Conservation (phyloP, 805 yeast genomes). For the Metschnikowia drakensbergensis region DNA sequence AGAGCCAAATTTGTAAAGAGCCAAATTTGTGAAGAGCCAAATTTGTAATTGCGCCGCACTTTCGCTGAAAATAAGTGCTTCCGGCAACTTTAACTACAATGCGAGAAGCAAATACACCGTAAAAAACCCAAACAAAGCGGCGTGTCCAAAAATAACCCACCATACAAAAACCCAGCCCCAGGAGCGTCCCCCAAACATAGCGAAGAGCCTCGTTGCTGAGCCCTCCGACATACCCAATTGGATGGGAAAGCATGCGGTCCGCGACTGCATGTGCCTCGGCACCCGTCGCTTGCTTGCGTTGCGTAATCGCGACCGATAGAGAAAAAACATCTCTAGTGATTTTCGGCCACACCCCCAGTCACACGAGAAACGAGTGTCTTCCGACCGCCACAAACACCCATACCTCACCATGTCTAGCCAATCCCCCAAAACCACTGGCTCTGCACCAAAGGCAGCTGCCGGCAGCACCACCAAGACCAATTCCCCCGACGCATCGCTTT, state of each 20-base stretch:
- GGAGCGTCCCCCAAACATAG: no score
- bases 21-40: no score
- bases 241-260: not conserved
- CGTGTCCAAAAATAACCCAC: no score
- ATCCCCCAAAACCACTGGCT: not conserved
- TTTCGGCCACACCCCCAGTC: not conserved
- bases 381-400: not conserved
- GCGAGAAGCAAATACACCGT: no score
- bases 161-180: no score
- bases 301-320: slow-evolving; percentile 1
- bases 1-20: no score
- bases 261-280: not conserved
- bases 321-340: not conserved
- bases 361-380: not conserved
- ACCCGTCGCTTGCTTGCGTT: slow-evolving; percentile 4
- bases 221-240: not conserved
- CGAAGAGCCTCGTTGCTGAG: not conserved
- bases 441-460: not conserved
- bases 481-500: slow-evolving; percentile 1
- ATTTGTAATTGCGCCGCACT: no score
- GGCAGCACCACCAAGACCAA: not conserved
- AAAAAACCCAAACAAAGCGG: no score
- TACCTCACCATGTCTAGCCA: not conserved
- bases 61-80: no score
- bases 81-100: no score